phyloP scores from a whole-genome alignment of 768 basidiomycete genomes.

The Boletus tylopilopsis region DNA sequence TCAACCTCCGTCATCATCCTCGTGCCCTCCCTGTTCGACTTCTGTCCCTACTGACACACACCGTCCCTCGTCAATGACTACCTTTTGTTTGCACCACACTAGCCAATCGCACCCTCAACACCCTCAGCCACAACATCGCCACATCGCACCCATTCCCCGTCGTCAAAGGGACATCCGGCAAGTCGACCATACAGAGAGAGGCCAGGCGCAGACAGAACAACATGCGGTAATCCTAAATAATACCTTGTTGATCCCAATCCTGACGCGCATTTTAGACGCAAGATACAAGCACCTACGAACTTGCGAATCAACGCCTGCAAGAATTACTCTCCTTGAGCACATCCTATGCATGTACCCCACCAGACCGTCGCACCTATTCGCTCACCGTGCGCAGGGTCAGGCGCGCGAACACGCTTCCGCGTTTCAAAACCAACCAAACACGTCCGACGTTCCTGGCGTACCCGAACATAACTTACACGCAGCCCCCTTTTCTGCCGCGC shows the following conservation, averaged over 20 bases:
- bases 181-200: not conserved
- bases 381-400: not conserved
- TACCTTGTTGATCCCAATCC: no score
- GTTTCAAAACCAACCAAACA: not conserved
- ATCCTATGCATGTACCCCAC: not conserved
- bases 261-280: no score
- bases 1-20: not conserved
- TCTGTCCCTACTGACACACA: not conserved
- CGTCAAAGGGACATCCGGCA: not conserved
- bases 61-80: not conserved
- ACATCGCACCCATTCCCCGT: constrained; percentile 10
- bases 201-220: not conserved
- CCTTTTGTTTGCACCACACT: not conserved
- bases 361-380: not conserved
- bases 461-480: constrained; percentile 3
- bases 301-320: constrained; percentile 22
- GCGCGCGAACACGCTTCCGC: not conserved
- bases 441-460: not conserved
- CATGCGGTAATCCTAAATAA: no score
- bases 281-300: constrained; percentile 2
- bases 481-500: constrained; percentile 4
- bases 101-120: not conserved
- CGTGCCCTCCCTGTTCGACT: constrained; percentile 3
- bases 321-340: constrained; percentile 17
- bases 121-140: constrained; percentile 15